A percentile compares a stretch with the other conserved stretches of the same genome.
These are phyloP conservation scores for Malassezia obtusa DNA, from an alignment of 1,284 basidiomycete species.

Conservation along the genomic window DNA sequence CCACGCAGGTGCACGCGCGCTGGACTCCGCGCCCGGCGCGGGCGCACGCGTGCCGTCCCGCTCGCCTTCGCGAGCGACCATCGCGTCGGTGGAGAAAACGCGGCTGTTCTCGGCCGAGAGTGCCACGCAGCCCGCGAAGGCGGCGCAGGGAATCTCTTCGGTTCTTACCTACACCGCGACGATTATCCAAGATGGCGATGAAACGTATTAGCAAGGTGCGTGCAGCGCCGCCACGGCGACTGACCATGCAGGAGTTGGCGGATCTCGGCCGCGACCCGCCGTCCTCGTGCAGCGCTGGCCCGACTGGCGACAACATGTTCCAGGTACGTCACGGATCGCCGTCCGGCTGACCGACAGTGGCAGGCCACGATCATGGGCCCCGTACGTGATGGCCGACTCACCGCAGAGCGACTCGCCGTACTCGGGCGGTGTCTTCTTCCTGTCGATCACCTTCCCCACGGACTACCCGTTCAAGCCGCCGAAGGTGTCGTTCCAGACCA, in stretches of 20 bases:
- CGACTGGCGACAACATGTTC: conserved; percentile 49
- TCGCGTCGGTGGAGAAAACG: neutral
- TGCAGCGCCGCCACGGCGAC: neutral
- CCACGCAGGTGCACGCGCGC: too few relatives aligned
- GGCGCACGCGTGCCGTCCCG: neutral
- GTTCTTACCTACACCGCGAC: neutral
- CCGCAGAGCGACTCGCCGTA: conserved; percentile 36
- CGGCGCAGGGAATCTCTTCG: neutral
- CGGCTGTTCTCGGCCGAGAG: conserved; percentile 1
- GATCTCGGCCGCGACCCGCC: conserved; percentile 48
- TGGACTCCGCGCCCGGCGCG: neutral
- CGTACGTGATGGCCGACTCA: conserved; percentile 11
- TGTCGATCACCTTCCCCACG: conserved; percentile 60
- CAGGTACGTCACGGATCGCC: too few relatives aligned
- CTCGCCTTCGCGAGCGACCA: neutral
- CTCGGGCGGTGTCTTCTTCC: conserved; percentile 38
- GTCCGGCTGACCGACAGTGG: conserved; percentile 30
- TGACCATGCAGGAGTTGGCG: conserved; percentile 30
- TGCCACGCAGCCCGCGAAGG: neutral
- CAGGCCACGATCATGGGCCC: conserved; percentile 49
- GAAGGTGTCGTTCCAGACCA: conserved; percentile 97
- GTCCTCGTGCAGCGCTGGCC: conserved; percentile 46
- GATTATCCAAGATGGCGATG: conserved; percentile 34
- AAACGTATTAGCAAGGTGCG: conserved; percentile 47
- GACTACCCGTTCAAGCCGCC: conserved; percentile 59